Evolutionary conservation across 148 eudicot genomes (phyloP).

Genomic region (Fagopyrum homotropicum): DNA sequence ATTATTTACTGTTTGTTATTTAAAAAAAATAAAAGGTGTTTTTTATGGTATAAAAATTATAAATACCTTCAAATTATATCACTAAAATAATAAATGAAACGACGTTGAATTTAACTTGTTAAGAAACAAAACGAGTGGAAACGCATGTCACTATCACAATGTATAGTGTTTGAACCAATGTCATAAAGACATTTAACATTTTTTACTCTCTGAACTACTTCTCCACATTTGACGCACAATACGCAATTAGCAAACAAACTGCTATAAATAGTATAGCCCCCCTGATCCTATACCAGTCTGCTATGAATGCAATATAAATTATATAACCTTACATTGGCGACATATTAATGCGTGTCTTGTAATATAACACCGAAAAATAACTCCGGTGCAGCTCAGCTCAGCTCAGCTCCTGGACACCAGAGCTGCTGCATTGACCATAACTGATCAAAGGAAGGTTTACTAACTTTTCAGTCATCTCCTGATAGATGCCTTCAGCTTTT

Average conservation of each 20-base stretch:
- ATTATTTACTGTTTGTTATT: too few relatives aligned
- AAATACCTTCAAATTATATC: too few relatives aligned
- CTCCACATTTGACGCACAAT: not conserved
- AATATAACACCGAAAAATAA: not conserved
- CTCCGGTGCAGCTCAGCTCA: not conserved
- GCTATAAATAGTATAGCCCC: not conserved
- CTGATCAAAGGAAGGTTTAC: not conserved
- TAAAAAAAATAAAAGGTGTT: too few relatives aligned
- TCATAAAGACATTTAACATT: too few relatives aligned
- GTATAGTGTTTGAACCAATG: too few relatives aligned
- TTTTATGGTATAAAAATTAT: too few relatives aligned
- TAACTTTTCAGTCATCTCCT: not conserved
- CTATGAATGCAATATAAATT: slow-evolving; percentile 2
- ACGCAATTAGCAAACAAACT: not conserved
- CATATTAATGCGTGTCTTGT: not conserved
- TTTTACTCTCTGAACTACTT: not conserved
- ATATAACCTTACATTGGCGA: not conserved
- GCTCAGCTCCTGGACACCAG: not conserved
- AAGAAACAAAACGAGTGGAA: too few relatives aligned
- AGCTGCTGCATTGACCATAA: not conserved
- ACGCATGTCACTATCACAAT: too few relatives aligned
- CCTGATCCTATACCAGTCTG: not conserved
- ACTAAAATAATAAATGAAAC: too few relatives aligned
- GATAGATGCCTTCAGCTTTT: slow-evolving; percentile 11
- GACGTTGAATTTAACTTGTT: too few relatives aligned